A percentile compares a stretch with the other conserved stretches of the same genome.
Conservation (phyloP, 129 eudicot species). For the Solidago caesia region DNA sequence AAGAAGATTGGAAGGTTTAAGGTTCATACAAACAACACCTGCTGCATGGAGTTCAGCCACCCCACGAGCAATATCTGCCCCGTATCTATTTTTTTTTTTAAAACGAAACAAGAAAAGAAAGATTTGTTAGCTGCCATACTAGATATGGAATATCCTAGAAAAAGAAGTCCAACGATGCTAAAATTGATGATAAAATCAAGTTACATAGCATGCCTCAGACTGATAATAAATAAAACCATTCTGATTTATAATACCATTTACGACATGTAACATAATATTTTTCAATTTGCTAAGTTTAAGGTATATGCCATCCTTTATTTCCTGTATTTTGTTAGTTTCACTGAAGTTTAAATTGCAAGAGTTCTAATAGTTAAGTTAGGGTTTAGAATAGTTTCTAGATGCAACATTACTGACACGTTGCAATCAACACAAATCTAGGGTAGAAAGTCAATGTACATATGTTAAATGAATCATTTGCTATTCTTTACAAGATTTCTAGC, state of each 20-base stretch:
- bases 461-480: background rate
- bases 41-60: constrained; percentile 99
- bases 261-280: background rate
- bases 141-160: constrained; percentile 11
- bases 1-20: constrained; percentile 96
- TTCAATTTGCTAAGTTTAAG: background rate
- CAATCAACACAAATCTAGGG: no score
- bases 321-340: background rate
- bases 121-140: constrained; percentile 17
- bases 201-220: background rate
- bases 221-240: background rate
- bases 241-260: background rate
- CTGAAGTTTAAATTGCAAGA: background rate
- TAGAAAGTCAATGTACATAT: background rate
- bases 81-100: constrained; percentile 48
- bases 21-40: constrained; percentile 93
- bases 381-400: no score
- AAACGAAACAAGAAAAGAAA: constrained; percentile 4
- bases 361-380: no score
- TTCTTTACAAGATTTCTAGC: background rate
- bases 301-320: background rate
- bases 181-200: background rate
- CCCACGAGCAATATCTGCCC: constrained; percentile 98
- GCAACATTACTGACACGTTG: no score
- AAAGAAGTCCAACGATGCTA: background rate